These are phyloP conservation scores for Cystofilobasidium bisporidii DNA, from an alignment of 768 basidiomycete species.

Conservation along the genomic window DNA sequence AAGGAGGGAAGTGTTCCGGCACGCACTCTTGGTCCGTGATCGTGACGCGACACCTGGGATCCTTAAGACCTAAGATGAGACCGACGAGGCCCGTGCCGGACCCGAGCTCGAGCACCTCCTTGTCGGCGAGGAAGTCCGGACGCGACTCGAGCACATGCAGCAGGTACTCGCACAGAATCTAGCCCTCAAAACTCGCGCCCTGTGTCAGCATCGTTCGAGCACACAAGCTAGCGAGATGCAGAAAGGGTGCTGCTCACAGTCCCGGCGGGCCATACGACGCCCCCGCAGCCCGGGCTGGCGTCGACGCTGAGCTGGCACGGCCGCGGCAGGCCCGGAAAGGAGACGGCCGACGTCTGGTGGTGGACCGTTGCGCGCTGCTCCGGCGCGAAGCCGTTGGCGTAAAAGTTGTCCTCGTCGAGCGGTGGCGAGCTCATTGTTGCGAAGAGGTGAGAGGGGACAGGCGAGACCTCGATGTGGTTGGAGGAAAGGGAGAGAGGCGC, in stretches of 20 bases:
- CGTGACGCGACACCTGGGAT: constrained; percentile 50
- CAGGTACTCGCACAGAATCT: constrained; percentile 26
- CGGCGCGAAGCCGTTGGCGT: constrained; percentile 10
- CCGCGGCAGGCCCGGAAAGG: constrained; percentile 27
- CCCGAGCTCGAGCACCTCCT: constrained; percentile 68
- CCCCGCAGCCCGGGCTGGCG: constrained; percentile 79
- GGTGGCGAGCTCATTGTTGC: not conserved
- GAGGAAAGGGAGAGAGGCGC: no score
- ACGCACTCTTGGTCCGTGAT: constrained; percentile 88
- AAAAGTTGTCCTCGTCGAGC: not conserved
- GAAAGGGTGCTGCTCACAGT: not conserved
- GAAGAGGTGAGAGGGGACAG: not conserved
- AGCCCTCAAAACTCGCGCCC: not conserved
- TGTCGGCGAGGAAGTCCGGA: constrained; percentile 37
- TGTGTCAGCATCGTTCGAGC: not conserved
- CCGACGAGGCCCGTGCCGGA: constrained; percentile 92
- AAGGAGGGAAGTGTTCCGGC: constrained; percentile 15
- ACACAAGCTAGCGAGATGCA: not conserved
- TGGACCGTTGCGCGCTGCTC: constrained; percentile 27
- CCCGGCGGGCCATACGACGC: constrained; percentile 85
- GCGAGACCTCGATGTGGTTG: not conserved
- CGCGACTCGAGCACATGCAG: constrained; percentile 16
- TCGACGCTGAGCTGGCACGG: constrained; percentile 53
- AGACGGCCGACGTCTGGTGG: constrained; percentile 25
- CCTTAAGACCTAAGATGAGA: constrained; percentile 62